phyloP scores from a whole-genome alignment of 176 grass and related monocot genomes.

The Zea luxurians region DNA sequence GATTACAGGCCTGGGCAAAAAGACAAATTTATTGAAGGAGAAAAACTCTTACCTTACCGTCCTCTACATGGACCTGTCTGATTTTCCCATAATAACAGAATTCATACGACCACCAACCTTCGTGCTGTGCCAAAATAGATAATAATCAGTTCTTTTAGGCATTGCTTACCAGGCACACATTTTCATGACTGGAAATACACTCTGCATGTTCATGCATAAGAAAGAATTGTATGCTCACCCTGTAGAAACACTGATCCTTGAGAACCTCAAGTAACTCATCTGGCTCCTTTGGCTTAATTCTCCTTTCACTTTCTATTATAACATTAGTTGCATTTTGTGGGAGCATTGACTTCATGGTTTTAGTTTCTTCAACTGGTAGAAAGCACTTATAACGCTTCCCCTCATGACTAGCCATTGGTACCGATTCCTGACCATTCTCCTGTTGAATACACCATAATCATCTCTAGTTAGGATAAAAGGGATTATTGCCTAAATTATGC shows the following conservation, averaged over 20 bases:
- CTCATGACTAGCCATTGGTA: constrained; percentile 69
- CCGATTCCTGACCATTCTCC: constrained; percentile 79
- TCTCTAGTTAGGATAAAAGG: not conserved
- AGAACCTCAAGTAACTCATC: constrained; percentile 84
- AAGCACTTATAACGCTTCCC: constrained; percentile 76
- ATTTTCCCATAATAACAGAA: constrained; percentile 85
- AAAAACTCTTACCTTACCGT: constrained; percentile 50
- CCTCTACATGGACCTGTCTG: constrained; percentile 74
- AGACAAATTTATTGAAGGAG: not conserved
- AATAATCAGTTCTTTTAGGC: constrained; percentile 16
- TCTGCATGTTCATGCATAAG: not conserved
- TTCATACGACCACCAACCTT: constrained; percentile 97
- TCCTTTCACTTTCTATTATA: constrained; percentile 79
- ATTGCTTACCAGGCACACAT: not conserved
- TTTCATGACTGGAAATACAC: not conserved
- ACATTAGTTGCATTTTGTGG: constrained; percentile 78
- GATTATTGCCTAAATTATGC: not conserved
- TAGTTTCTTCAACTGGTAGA: constrained; percentile 78
- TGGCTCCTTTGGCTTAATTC: constrained; percentile 76
- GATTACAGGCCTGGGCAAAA: not conserved
- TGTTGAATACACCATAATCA: constrained; percentile 38
- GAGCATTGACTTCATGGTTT: constrained; percentile 59
- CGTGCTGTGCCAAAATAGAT: constrained; percentile 43
- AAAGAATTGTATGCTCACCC: constrained; percentile 48
- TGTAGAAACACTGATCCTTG: constrained; percentile 89